These are phyloP conservation scores for Sanguinoderma infundibulare DNA, from an alignment of 1,284 basidiomycete species.

Conservation along the genomic window DNA sequence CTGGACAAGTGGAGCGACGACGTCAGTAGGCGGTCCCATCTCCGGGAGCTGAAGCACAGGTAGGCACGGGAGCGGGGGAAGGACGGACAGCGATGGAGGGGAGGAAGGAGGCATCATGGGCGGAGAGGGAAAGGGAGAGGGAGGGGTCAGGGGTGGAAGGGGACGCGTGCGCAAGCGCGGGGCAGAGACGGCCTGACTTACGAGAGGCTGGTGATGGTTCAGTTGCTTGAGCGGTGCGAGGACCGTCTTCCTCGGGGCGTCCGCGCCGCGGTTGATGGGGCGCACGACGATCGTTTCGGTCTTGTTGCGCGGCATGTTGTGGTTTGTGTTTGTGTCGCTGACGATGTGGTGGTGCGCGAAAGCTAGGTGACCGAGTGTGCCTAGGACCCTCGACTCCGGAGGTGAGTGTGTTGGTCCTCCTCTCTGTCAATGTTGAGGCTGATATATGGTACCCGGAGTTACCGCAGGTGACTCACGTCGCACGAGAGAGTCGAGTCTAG, in stretches of 20 bases:
- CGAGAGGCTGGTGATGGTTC: slow-evolving; percentile 14
- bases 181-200: slow-evolving; percentile 4
- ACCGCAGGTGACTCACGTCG: neutral
- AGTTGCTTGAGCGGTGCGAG: slow-evolving; percentile 13
- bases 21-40: neutral
- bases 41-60: neutral
- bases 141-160: neutral
- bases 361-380: neutral
- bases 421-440: neutral
- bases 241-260: slow-evolving; percentile 9
- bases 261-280: slow-evolving; percentile 8
- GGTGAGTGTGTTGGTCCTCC: neutral
- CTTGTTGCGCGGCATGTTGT: slow-evolving; percentile 11
- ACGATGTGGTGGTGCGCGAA: neutral
- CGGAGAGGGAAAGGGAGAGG: neutral
- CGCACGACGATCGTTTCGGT: slow-evolving; percentile 12
- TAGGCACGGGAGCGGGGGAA: neutral
- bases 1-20: slow-evolving; percentile 1
- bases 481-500: no score
- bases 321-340: neutral
- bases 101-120: neutral
- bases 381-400: neutral
- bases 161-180: neutral
- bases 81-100: neutral
- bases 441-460: neutral